Conservation (phyloP, 108 stramenopile genomes). For the Poteriospumella lacustris region DNA sequence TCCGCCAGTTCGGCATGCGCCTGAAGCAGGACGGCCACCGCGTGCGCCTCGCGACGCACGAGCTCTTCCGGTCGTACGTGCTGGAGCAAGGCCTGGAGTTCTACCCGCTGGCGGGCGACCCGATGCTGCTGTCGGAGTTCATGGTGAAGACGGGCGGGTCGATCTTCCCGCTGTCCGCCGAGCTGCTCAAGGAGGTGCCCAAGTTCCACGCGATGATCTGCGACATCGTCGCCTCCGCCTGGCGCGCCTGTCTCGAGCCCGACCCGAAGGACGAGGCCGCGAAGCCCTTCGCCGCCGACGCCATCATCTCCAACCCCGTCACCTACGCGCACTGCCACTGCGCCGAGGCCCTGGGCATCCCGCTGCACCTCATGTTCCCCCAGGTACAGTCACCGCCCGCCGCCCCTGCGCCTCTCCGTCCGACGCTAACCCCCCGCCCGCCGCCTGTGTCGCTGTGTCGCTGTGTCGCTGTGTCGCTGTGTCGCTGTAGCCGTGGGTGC, state of each 20-base stretch:
- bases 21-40: conserved; percentile 29
- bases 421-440: too few relatives aligned
- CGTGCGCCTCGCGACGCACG: conserved; percentile 37
- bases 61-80: conserved; percentile 35
- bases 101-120: conserved; percentile 75
- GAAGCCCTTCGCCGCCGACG: conserved; percentile 63
- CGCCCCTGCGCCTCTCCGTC: background rate
- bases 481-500: conserved; percentile 58
- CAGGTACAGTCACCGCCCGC: conserved; percentile 37
- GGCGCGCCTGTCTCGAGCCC: conserved; percentile 62
- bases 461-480: background rate
- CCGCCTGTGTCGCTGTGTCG: too few relatives aligned
- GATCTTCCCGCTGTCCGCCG: conserved; percentile 28
- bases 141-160: conserved; percentile 46
- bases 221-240: conserved; percentile 56
- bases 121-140: conserved; percentile 51
- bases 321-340: conserved; percentile 71
- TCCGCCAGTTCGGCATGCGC: conserved; percentile 10
- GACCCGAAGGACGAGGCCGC: conserved; percentile 55
- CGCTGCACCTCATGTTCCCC: conserved; percentile 73
- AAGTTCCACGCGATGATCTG: conserved; percentile 61
- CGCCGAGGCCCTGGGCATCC: conserved; percentile 69
- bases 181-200: conserved; percentile 33
- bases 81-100: conserved; percentile 57
- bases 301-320: conserved; percentile 73